A percentile compares a stretch with the other conserved stretches of the same genome.
Evolutionary conservation across 2,329 filamentous ascomycete species (phyloP).

Genomic region (Verruconis gallopava): DNA sequence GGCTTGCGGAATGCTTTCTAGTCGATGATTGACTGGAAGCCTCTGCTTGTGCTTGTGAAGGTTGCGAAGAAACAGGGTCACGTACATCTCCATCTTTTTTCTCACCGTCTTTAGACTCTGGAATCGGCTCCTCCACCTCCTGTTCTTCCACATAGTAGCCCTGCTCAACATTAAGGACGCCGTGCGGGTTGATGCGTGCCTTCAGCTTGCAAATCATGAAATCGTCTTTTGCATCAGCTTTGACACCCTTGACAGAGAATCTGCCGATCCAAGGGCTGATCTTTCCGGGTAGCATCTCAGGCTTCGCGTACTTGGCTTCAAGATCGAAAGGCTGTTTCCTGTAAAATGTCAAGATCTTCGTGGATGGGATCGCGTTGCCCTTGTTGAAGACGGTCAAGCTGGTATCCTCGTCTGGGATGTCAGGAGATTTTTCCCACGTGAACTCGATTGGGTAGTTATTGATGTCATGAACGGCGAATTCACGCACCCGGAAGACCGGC

Average conservation of each 20-base stretch:
- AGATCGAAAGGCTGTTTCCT: constrained; percentile 94
- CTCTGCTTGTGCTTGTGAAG: not conserved
- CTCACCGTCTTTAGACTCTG: constrained; percentile 47
- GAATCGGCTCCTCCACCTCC: constrained; percentile 87
- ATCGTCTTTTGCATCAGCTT: constrained; percentile 83
- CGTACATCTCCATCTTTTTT: constrained; percentile 60
- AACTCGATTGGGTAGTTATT: constrained; percentile 98
- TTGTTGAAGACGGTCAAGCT: constrained; percentile 95
- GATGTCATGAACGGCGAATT: constrained; percentile 95
- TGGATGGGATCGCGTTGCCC: constrained; percentile 92
- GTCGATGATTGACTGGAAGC: not conserved
- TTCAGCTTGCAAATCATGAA: constrained; percentile 99
- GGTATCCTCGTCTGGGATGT: constrained; percentile 97
- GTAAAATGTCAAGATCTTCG: constrained; percentile 99
- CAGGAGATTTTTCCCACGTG: constrained; percentile 94
- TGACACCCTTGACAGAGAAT: constrained; percentile 96
- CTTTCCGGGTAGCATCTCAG: constrained; percentile 77
- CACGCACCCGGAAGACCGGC: constrained; percentile 93
- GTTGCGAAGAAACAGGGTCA: constrained; percentile 18
- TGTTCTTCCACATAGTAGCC: constrained; percentile 98
- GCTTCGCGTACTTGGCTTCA: constrained; percentile 84
- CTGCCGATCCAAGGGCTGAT: constrained; percentile 89
- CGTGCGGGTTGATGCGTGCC: constrained; percentile 91
- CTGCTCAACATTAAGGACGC: constrained; percentile 88
- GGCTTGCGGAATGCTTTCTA: not conserved